These are phyloP conservation scores for Fusarium pseudocircinatum DNA, from an alignment of 2,329 filamentous ascomycete species.

Conservation along the genomic window DNA sequence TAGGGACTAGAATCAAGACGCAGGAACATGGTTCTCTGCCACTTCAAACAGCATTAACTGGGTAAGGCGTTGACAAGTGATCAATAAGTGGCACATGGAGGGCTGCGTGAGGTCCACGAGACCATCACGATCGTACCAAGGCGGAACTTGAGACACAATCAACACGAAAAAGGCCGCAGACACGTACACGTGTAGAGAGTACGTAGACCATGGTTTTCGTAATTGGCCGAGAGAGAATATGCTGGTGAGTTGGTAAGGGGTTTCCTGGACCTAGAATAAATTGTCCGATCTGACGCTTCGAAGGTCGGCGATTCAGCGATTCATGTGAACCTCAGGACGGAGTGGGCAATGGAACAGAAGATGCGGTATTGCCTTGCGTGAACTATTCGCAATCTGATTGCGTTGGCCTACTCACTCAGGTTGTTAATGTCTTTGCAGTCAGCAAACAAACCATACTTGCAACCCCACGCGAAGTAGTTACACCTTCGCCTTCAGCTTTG, in stretches of 20 bases:
- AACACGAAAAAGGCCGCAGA: conserved; percentile 11
- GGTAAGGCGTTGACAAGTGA: conserved; percentile 16
- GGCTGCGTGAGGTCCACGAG: conserved; percentile 24
- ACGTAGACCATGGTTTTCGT: neutral
- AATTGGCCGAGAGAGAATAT: neutral
- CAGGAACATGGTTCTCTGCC: neutral
- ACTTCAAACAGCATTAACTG: neutral
- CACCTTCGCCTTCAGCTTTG: neutral
- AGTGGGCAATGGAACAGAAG: neutral
- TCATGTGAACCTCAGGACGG: neutral
- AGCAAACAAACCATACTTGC: neutral
- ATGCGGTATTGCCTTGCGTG: neutral
- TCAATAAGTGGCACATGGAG: conserved; percentile 33
- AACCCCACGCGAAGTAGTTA: neutral
- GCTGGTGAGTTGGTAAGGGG: neutral
- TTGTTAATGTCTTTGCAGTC: neutral
- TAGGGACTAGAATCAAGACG: neutral
- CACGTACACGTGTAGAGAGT: conserved; percentile 24
- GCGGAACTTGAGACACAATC: conserved; percentile 21
- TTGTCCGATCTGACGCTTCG: neutral
- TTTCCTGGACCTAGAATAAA: neutral
- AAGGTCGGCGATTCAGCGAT: neutral
- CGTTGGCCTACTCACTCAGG: neutral
- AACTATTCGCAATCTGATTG: neutral
- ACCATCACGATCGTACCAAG: conserved; percentile 25